phyloP scores from a whole-genome alignment of 2,329 filamentous ascomycete species.

The Passalora sequoiae region DNA sequence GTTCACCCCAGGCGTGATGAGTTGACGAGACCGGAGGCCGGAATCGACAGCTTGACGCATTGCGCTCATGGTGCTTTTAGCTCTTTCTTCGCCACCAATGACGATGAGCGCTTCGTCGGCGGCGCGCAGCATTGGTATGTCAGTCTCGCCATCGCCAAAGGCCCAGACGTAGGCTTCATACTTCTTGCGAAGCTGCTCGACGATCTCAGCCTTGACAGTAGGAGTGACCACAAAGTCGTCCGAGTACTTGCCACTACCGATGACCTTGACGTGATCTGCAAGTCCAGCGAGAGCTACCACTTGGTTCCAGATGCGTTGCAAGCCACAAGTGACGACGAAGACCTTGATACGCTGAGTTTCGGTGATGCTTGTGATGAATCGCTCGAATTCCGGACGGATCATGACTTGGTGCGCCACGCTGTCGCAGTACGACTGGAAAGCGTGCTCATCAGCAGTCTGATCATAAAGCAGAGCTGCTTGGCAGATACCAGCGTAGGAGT shows the following conservation, averaged over 20 bases:
- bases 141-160: slow-evolving; percentile 57
- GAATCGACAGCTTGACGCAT: neutral
- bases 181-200: slow-evolving; percentile 37
- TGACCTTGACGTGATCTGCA: slow-evolving; percentile 42
- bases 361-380: slow-evolving; percentile 36
- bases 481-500: slow-evolving; percentile 52
- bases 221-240: slow-evolving; percentile 47
- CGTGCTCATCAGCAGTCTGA: slow-evolving; percentile 35
- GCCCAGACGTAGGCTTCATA: slow-evolving; percentile 46
- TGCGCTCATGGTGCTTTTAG: slow-evolving; percentile 52
- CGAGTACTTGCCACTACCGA: slow-evolving; percentile 46
- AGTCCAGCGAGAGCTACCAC: slow-evolving; percentile 46
- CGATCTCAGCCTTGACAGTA: slow-evolving; percentile 47
- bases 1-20: slow-evolving; percentile 40
- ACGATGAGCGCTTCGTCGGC: slow-evolving; percentile 55
- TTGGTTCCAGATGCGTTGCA: slow-evolving; percentile 52
- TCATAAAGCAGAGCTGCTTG: slow-evolving; percentile 53
- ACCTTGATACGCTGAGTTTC: slow-evolving; percentile 38
- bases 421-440: slow-evolving; percentile 46
- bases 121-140: slow-evolving; percentile 52
- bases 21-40: slow-evolving; percentile 44
- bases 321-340: slow-evolving; percentile 53
- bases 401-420: slow-evolving; percentile 39
- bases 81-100: slow-evolving; percentile 43
- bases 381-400: slow-evolving; percentile 47